phyloP scores from a whole-genome alignment of 2,329 filamentous ascomycete species.

The Talaromyces piceae region DNA sequence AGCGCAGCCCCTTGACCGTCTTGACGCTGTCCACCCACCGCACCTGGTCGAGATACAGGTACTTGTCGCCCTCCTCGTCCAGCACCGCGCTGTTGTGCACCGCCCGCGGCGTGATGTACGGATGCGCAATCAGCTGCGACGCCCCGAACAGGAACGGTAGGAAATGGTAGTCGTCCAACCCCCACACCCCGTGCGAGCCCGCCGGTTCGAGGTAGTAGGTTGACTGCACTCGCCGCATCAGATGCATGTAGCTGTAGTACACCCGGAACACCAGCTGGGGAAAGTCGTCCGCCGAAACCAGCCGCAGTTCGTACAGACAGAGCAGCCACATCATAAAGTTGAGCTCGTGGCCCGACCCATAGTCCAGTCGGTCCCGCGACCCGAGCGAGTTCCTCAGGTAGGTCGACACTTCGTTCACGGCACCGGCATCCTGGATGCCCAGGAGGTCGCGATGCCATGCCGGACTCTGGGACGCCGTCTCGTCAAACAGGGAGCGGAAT shows the following conservation, averaged over 20 bases:
- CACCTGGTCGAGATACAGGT: constrained; percentile 86
- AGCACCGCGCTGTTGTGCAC: constrained; percentile 85
- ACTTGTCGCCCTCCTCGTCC: constrained; percentile 78
- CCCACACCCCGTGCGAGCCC: constrained; percentile 96
- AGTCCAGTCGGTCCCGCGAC: constrained; percentile 82
- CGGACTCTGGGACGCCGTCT: constrained; percentile 32
- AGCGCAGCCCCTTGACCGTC: constrained; percentile 85
- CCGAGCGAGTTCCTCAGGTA: constrained; percentile 83
- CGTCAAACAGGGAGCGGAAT: constrained; percentile 71
- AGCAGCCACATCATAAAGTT: constrained; percentile 96
- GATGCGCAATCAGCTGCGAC: constrained; percentile 79
- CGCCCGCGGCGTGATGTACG: constrained; percentile 65
- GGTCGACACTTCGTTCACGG: constrained; percentile 63
- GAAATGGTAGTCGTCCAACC: constrained; percentile 95
- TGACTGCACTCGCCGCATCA: constrained; percentile 83
- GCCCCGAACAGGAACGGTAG: constrained; percentile 92
- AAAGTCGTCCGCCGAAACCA: constrained; percentile 61
- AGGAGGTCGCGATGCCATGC: constrained; percentile 37
- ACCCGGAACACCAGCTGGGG: constrained; percentile 66
- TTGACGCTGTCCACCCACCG: constrained; percentile 94
- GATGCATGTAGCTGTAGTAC: constrained; percentile 70
- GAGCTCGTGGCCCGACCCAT: constrained; percentile 93
- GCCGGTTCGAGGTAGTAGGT: constrained; percentile 97
- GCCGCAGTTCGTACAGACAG: constrained; percentile 73
- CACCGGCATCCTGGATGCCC: constrained; percentile 34